Percentiles rank a stretch among this genome's conserved stretches.
These are phyloP conservation scores for Williopsis jadinii DNA, from an alignment of 1,139 yeast genomes.

Conservation along the genomic window DNA sequence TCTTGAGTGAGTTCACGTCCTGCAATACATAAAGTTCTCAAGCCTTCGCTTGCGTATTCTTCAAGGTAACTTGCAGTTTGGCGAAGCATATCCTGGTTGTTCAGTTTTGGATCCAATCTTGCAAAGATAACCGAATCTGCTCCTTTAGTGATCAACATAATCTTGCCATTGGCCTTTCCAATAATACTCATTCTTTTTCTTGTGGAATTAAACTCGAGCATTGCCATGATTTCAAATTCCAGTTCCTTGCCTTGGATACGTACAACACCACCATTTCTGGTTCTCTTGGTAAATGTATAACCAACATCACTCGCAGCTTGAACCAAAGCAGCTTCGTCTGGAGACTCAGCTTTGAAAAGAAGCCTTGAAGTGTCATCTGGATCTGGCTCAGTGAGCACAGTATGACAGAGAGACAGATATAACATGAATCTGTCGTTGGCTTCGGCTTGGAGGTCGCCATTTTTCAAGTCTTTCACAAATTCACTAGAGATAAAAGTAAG, in stretches of 20 bases:
- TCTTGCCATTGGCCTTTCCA: slow-evolving; percentile 45
- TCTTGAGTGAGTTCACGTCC: slow-evolving; percentile 60
- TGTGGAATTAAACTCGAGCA: slow-evolving; percentile 81
- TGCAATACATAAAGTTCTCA: slow-evolving; percentile 90
- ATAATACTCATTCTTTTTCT: slow-evolving; percentile 97
- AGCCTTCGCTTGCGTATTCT: slow-evolving; percentile 90
- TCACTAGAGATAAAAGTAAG: slow-evolving; percentile 77
- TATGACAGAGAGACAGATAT: slow-evolving; percentile 85
- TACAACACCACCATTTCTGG: slow-evolving; percentile 62
- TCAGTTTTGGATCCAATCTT: slow-evolving; percentile 44
- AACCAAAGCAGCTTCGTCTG: slow-evolving; percentile 96
- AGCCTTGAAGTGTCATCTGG: slow-evolving; percentile 50
- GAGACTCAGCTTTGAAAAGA: slow-evolving; percentile 89
- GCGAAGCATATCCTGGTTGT: slow-evolving; percentile 37
- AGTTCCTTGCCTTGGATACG: slow-evolving; percentile 67
- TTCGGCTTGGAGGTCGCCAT: slow-evolving; percentile 38
- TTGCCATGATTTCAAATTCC: slow-evolving; percentile 69
- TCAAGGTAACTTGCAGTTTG: slow-evolving; percentile 81
- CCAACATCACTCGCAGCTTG: slow-evolving; percentile 92
- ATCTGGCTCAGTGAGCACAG: slow-evolving; percentile 74
- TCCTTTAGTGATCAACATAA: slow-evolving; percentile 77
- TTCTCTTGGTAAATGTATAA: slow-evolving; percentile 68
- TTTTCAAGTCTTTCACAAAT: slow-evolving; percentile 44
- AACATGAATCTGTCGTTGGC: slow-evolving; percentile 77
- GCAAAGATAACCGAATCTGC: slow-evolving; percentile 90